Evolutionary conservation across 179 eudicot genomes (phyloP), one percentile per base, ranked within the genome.

Genomic region (Sideroxylon spinosum): DNA sequence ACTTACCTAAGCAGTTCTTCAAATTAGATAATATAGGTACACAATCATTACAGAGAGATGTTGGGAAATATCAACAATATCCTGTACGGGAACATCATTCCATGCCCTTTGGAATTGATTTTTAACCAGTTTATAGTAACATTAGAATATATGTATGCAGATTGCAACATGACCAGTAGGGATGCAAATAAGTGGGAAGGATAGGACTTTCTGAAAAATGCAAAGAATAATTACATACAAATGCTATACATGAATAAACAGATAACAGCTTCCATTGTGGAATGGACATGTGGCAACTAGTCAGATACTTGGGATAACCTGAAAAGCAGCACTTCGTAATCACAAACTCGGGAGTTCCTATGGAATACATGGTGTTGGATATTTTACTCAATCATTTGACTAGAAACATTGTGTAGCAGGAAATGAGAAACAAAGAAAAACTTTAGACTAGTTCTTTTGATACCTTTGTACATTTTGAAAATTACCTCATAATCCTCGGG

Each of bases 401-500:
- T 49, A 50, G 10, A 70, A 22, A 53, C 23, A 26, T 7, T n/a
- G 3, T 9, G 4, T 11, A 50, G 59, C 2, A 10, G 0, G 16
- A 17, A 0, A 46, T 37, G 29, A 73, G 64, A 74, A 66, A 74
- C 26, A 56, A 52, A 25, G 57, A 48, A 20, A 63, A 60, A 9
- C 32, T 73, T 17, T 22, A 22, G 19, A 65, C 19, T 19, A 76
- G 14, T 64, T 65, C 61, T 25, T 64, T 17, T 28, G n/a, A 16
- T 25, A 26, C 50, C 17, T 48, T 9, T 65, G 10, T 49, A 29
- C 44, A 37, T 37, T 37, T 50, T 0, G 67, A 20, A 61, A 61
- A 69, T 60, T 83, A 94, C 98, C 95, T 84, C 87, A 72, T 87
- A 94, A 49, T 67, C 68, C 79, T 89, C 84, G 60, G 98, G 97